Percentiles rank a stretch among this genome's conserved stretches.
Evolutionary conservation across 2,329 filamentous ascomycete species (phyloP).

Genomic region (Sarocladium kiliense): DNA sequence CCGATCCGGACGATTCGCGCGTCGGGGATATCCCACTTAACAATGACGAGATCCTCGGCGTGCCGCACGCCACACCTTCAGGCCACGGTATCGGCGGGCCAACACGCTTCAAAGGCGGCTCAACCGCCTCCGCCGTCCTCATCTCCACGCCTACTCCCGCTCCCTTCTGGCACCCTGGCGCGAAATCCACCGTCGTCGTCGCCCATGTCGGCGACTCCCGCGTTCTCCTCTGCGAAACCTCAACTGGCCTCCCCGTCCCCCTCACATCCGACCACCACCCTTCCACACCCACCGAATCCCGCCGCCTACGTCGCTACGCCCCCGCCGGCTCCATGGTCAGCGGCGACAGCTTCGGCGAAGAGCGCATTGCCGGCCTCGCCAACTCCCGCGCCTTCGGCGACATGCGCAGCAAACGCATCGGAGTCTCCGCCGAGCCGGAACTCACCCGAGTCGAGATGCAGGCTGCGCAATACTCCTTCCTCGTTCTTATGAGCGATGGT

Average conservation of each 20-base stretch:
- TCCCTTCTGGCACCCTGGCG: conserved; percentile 91
- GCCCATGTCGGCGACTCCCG: conserved; percentile 94
- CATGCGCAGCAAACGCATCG: conserved; percentile 84
- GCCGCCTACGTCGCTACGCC: conserved; percentile 78
- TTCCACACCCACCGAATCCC: conserved; percentile 76
- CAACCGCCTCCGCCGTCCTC: conserved; percentile 82
- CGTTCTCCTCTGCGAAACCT: conserved; percentile 82
- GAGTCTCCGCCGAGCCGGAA: conserved; percentile 91
- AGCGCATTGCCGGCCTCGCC: conserved; percentile 87
- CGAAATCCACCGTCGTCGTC: conserved; percentile 76
- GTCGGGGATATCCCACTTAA: conserved; percentile 75
- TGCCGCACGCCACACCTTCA: conserved; percentile 47
- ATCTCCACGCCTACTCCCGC: conserved; percentile 88
- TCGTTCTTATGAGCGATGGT: conserved; percentile 85
- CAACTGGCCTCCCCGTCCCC: conserved; percentile 72
- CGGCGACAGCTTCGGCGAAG: conserved; percentile 88
- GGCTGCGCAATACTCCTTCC: conserved; percentile 81
- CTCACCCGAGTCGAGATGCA: conserved; percentile 72
- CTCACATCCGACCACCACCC: conserved; percentile 92
- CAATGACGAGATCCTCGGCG: conserved; percentile 74
- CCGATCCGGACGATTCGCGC: conserved; percentile 65
- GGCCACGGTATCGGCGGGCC: conserved; percentile 64
- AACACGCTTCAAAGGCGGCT: conserved; percentile 84
- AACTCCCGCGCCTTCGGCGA: conserved; percentile 95
- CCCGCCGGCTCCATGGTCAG: conserved; percentile 73